Evolutionary conservation across 2,329 filamentous ascomycete genomes (phyloP).

Genomic region (Exophiala xenobiotica): DNA sequence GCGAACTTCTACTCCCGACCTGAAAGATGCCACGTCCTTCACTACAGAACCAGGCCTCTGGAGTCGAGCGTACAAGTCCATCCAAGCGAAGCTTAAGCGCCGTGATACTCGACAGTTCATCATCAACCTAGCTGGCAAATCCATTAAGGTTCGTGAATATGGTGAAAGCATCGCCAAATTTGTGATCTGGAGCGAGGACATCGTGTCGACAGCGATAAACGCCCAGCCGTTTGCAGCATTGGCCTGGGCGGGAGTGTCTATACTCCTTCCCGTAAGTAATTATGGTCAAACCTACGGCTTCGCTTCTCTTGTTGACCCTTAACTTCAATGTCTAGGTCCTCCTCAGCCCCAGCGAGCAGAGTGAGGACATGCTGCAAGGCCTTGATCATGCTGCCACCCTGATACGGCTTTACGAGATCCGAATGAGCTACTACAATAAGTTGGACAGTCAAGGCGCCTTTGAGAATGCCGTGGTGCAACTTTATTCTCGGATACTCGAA

Average conservation of each 20-base stretch:
- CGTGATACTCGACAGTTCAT: slow-evolving; percentile 2
- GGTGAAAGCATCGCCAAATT: slow-evolving; percentile 30
- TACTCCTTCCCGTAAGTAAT: slow-evolving; percentile 30
- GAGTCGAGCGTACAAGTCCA: too few relatives aligned
- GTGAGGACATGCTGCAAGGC: slow-evolving; percentile 29
- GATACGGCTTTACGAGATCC: slow-evolving; percentile 26
- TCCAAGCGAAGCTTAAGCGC: background rate
- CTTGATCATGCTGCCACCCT: slow-evolving; percentile 26
- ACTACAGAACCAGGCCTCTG: too few relatives aligned
- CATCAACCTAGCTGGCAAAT: slow-evolving; percentile 9
- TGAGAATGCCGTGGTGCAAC: slow-evolving; percentile 13
- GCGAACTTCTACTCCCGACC: too few relatives aligned
- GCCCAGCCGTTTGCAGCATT: slow-evolving; percentile 31
- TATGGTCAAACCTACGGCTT: too few relatives aligned
- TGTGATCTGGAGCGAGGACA: slow-evolving; percentile 28
- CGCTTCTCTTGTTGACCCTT: too few relatives aligned
- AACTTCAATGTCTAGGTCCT: too few relatives aligned
- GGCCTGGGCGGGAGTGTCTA: slow-evolving; percentile 32
- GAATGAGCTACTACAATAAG: too few relatives aligned
- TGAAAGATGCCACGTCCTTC: too few relatives aligned
- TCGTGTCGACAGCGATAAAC: slow-evolving; percentile 28
- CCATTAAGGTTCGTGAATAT: slow-evolving; percentile 28
- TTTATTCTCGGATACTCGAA: slow-evolving; percentile 31
- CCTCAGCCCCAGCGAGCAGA: slow-evolving; percentile 17
- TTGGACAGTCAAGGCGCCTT: slow-evolving; percentile 16